Percentiles rank a stretch among this genome's conserved stretches.
Conservation (phyloP, 345 rosid genomes). For the Populus simonii region DNA sequence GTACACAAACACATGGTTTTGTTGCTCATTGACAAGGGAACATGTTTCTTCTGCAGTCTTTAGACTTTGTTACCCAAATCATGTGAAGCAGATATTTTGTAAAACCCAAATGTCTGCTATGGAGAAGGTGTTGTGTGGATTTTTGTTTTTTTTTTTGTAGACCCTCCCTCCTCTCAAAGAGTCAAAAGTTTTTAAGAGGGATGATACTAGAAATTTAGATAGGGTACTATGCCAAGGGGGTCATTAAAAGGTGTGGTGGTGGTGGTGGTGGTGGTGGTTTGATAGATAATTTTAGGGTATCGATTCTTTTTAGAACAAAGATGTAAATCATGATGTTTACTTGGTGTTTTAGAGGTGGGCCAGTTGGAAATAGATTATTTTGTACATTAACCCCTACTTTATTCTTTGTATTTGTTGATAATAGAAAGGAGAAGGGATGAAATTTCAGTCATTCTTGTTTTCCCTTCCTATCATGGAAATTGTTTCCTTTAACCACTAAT, state of each 20-base stretch:
- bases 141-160: conserved; percentile 19
- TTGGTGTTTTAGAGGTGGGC: conserved; percentile 15
- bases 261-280: conserved; percentile 19
- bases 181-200: background rate
- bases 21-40: conserved; percentile 1
- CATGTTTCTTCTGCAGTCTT: conserved; percentile 11
- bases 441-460: background rate
- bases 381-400: conserved; percentile 38
- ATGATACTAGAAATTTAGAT: conserved; percentile 1
- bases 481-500: background rate
- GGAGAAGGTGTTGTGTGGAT: conserved; percentile 12
- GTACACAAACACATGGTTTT: background rate
- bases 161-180: background rate
- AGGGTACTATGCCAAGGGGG: conserved; percentile 1
- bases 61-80: conserved; percentile 13
- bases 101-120: conserved; percentile 5
- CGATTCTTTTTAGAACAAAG: conserved; percentile 39
- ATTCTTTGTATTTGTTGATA: conserved; percentile 46
- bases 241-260: conserved; percentile 10
- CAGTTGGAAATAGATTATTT: conserved; percentile 10
- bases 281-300: conserved; percentile 18
- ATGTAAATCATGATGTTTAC: conserved; percentile 35
- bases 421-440: conserved; percentile 25
- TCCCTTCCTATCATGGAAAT: background rate
- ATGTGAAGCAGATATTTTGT: conserved; percentile 7